Percentiles rank a stretch among this genome's conserved stretches.
These are phyloP conservation scores for Cytospora schulzeri DNA, from an alignment of 2,329 filamentous ascomycete species.

Conservation along the genomic window DNA sequence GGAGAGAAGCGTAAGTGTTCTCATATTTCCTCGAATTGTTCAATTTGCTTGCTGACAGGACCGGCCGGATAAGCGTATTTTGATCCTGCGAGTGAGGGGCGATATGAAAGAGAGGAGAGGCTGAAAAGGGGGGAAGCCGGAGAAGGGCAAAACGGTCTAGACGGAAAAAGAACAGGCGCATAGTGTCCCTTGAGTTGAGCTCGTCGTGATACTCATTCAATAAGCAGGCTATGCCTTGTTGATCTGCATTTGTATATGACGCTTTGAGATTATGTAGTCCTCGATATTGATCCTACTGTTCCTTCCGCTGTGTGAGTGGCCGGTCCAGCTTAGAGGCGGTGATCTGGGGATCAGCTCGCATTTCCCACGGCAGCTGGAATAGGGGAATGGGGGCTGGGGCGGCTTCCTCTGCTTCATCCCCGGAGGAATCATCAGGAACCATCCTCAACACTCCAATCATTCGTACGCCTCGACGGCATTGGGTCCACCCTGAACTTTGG, in stretches of 20 bases:
- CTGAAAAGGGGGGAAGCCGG: conserved; percentile 27
- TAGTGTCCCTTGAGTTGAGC: not conserved
- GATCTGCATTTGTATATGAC: not conserved
- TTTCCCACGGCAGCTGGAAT: no score
- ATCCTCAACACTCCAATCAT: no score
- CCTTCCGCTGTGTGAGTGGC: no score
- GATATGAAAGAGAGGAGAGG: conserved; percentile 33
- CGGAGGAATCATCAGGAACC: no score
- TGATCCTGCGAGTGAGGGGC: conserved; percentile 38
- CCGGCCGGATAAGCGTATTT: conserved; percentile 37
- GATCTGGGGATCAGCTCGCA: no score
- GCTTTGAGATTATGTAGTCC: not conserved
- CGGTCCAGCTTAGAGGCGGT: no score
- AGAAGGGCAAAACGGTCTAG: not conserved
- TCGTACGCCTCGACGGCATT: no score
- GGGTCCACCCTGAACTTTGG: no score
- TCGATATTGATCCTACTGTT: not conserved
- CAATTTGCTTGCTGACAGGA: not conserved
- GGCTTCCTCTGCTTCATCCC: no score
- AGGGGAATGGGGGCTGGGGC: no score
- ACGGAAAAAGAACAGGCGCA: not conserved
- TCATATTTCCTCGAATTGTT: conserved; percentile 6
- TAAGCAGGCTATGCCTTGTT: not conserved
- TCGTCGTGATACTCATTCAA: not conserved
- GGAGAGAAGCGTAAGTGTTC: conserved; percentile 45